Evolutionary conservation across 2,329 filamentous ascomycete genomes (phyloP).

Genomic region (Pseudocercospora fuligena): DNA sequence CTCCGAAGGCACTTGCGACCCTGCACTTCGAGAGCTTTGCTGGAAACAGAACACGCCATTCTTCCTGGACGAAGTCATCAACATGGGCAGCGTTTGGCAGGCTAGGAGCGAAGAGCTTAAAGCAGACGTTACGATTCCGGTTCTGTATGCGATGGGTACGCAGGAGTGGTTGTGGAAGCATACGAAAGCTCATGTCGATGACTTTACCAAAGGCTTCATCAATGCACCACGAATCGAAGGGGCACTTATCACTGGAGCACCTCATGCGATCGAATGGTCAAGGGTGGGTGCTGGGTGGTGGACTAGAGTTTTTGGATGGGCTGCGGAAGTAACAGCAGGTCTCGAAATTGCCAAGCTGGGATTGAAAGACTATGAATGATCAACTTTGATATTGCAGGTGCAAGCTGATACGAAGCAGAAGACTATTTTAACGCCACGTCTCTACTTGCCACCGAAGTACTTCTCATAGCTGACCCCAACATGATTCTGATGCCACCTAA

Average conservation of each 20-base stretch:
- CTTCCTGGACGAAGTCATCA: slow-evolving; percentile 7
- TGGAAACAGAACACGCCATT: slow-evolving; percentile 11
- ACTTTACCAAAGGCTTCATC: slow-evolving; percentile 8
- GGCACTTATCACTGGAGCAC: slow-evolving; percentile 8
- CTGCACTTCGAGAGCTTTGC: slow-evolving; percentile 4
- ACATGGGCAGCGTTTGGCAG: slow-evolving; percentile 4
- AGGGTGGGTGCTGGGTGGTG: slow-evolving; percentile 13
- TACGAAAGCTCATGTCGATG: slow-evolving; percentile 12
- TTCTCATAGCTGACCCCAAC: slow-evolving; percentile 16
- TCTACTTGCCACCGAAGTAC: not conserved
- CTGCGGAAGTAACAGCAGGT: slow-evolving; percentile 13
- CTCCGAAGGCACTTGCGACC: slow-evolving; percentile 8
- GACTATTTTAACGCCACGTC: not conserved
- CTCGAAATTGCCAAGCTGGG: not conserved
- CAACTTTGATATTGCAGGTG: not conserved
- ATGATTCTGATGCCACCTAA: slow-evolving; percentile 55
- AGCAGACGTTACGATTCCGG: slow-evolving; percentile 13
- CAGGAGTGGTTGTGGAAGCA: slow-evolving; percentile 19
- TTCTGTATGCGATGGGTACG: slow-evolving; percentile 12
- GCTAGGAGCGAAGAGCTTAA: slow-evolving; percentile 6
- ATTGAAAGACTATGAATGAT: slow-evolving; percentile 4
- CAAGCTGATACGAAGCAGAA: not conserved
- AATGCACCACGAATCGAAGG: slow-evolving; percentile 16
- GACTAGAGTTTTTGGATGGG: slow-evolving; percentile 16
- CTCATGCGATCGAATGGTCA: slow-evolving; percentile 17